These are phyloP conservation scores for Closterium sp. DNA, from an alignment of 139 green algal genomes.

Conservation along the genomic window DNA sequence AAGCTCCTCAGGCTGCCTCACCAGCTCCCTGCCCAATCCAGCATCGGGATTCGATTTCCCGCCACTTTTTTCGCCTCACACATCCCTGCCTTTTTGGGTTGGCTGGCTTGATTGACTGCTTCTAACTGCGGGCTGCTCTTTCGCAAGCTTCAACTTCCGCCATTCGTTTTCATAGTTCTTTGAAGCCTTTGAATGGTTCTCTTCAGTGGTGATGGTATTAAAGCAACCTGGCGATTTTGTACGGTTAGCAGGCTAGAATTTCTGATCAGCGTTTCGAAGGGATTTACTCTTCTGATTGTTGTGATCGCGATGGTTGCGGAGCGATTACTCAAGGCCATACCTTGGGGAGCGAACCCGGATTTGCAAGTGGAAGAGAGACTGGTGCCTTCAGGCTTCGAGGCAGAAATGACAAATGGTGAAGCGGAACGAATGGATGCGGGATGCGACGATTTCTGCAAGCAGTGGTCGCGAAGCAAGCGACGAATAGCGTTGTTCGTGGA, in stretches of 20 bases:
- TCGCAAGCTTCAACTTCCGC: background rate
- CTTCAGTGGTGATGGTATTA: background rate
- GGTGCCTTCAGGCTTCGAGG: background rate
- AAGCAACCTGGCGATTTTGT: background rate
- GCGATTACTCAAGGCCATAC: background rate
- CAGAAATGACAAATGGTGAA: background rate
- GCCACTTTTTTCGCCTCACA: background rate
- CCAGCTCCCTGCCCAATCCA: background rate
- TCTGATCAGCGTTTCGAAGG: background rate
- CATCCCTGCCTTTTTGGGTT: background rate
- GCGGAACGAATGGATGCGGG: background rate
- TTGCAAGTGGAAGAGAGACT: background rate
- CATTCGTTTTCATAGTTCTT: background rate
- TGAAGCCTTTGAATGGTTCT: background rate
- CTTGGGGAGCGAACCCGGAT: background rate
- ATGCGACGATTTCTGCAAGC: slow-evolving; percentile 16
- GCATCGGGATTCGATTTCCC: background rate
- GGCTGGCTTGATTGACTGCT: background rate
- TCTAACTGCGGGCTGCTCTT: slow-evolving; percentile 37
- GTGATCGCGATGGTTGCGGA: background rate
- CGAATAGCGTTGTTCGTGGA: slow-evolving; percentile 60
- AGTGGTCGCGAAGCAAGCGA: slow-evolving; percentile 31
- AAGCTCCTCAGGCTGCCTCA: background rate
- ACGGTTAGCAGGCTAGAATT: background rate
- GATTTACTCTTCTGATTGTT: background rate